Evolutionary conservation across 169 alveolate species (phyloP).

Genomic region (Eimeria maxima): DNA sequence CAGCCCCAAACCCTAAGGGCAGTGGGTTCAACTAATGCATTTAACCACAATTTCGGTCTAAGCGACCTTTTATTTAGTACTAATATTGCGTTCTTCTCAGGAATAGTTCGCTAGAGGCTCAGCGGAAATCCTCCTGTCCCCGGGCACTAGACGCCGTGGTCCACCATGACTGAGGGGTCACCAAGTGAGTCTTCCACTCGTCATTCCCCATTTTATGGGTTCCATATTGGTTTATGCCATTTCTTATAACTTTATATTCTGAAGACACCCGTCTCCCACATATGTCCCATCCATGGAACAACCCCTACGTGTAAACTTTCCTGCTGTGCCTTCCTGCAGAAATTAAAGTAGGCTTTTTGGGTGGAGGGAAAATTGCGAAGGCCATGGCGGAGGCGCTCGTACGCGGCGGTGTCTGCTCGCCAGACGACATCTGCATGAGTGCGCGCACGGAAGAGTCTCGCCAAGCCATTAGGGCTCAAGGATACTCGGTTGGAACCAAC

Average conservation of each 20-base stretch:
- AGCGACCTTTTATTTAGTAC: too few species aligned
- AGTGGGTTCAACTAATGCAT: too few species aligned
- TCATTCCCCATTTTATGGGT: neutral
- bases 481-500: constrained; percentile 30
- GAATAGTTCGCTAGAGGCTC: too few species aligned
- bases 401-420: constrained; percentile 17
- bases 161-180: neutral
- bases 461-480: constrained; percentile 13
- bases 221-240: neutral
- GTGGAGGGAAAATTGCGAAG: constrained; percentile 58
- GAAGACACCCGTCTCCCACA: neutral
- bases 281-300: neutral
- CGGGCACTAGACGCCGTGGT: neutral
- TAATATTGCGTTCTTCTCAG: too few species aligned
- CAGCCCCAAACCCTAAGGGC: too few species aligned
- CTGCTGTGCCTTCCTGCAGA: constrained; percentile 15
- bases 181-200: neutral
- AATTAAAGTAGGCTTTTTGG: constrained; percentile 25
- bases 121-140: too few species aligned
- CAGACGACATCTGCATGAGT: constrained; percentile 49
- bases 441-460: constrained; percentile 19
- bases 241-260: neutral
- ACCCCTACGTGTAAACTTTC: neutral
- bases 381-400: constrained; percentile 42
- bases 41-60: too few species aligned